A percentile compares a stretch with the other conserved stretches of the same genome.
Evolutionary conservation across 78 protist genomes (phyloP).

Genomic region (Planoprotostelium fungivorum): DNA sequence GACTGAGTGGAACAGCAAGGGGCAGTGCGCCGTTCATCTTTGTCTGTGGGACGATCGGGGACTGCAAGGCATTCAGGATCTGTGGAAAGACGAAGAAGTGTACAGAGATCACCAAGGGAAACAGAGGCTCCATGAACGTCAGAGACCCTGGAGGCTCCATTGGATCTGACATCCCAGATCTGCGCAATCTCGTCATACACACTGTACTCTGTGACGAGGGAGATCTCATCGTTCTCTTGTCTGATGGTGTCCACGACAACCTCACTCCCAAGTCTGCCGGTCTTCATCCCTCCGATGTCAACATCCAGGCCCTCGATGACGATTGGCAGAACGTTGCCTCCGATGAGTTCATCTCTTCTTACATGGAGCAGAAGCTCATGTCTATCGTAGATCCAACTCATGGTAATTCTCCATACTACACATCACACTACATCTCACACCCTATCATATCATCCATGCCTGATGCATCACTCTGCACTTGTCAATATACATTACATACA

Average conservation of each 20-base stretch:
- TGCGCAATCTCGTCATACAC: conserved; percentile 48
- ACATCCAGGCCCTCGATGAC: background rate
- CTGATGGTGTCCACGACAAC: conserved; percentile 62
- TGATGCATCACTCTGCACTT: too few relatives aligned
- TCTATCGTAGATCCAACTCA: background rate
- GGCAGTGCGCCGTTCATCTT: background rate
- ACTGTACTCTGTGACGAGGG: conserved; percentile 38
- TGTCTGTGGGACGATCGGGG: conserved; percentile 22
- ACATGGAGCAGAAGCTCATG: background rate
- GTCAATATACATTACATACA: too few relatives aligned
- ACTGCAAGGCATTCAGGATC: conserved; percentile 56
- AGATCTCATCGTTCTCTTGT: conserved; percentile 27
- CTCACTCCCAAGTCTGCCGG: conserved; percentile 59
- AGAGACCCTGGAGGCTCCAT: conserved; percentile 69
- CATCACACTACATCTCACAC: background rate
- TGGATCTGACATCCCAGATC: conserved; percentile 43
- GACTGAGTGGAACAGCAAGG: background rate
- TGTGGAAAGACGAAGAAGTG: conserved; percentile 17
- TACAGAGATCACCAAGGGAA: conserved; percentile 55
- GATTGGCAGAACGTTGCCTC: background rate
- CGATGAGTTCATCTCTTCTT: background rate
- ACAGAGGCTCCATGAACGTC: conserved; percentile 28
- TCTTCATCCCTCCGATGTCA: conserved; percentile 12
- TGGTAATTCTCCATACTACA: background rate
- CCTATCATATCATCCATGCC: background rate